Evolutionary conservation across 257 asterid species (phyloP).

Genomic region (Primulina eburnea): DNA sequence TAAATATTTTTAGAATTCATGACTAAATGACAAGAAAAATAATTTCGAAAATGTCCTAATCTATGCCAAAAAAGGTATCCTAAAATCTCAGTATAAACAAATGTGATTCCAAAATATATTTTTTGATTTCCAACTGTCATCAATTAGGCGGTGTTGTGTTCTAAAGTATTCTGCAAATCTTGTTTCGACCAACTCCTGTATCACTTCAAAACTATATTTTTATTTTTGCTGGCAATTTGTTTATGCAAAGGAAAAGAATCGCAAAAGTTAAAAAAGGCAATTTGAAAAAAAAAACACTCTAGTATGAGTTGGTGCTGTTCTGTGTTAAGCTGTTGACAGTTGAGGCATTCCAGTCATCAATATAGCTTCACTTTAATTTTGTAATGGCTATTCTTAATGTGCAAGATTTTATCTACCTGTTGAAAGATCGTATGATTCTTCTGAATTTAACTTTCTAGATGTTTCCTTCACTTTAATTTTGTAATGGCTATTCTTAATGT

Average conservation of each 20-base stretch:
- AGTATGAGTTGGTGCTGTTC: not conserved
- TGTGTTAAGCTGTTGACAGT: not conserved
- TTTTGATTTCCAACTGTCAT: slow-evolving; percentile 1
- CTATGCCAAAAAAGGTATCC: not conserved
- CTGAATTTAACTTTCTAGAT: slow-evolving; percentile 17
- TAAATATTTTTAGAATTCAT: no score
- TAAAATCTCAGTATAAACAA: not conserved
- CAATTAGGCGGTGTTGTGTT: not conserved
- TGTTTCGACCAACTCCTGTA: slow-evolving; percentile 1
- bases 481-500: not conserved
- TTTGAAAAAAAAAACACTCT: not conserved
- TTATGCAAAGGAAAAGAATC: not conserved
- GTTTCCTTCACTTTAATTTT: not conserved
- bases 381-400: not conserved
- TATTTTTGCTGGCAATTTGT: slow-evolving; percentile 10
- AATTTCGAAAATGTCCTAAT: not conserved
- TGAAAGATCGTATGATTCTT: slow-evolving; percentile 13
- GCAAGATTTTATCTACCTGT: not conserved
- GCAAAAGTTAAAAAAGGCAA: not conserved
- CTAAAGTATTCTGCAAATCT: not conserved
- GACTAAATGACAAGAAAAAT: not conserved
- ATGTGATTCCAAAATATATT: not conserved
- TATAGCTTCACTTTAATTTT: not conserved
- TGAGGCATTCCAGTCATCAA: not conserved
- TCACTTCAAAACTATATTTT: not conserved